A percentile compares a stretch with the other conserved stretches of the same genome.
Conservation (phyloP, 2,329 filamentous ascomycete species). For the Gaeumannomyces sp. region DNA sequence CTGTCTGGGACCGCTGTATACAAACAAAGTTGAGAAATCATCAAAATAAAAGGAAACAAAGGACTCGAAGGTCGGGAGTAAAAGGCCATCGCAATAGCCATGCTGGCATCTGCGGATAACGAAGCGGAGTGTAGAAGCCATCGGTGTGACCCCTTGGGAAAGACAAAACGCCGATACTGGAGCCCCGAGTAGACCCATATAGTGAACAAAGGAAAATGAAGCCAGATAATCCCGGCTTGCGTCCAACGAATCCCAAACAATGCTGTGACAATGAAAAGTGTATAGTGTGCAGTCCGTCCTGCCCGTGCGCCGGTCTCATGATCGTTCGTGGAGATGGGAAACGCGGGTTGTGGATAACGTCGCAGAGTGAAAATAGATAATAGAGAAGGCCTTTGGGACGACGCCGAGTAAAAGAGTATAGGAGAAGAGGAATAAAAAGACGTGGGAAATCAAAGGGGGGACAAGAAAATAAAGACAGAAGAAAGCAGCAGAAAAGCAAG, state of each 20-base stretch:
- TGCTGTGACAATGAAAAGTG: background rate
- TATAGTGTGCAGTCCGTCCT: background rate
- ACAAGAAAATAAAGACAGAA: conserved; percentile 5
- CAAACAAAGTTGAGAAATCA: background rate
- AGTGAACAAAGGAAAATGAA: background rate
- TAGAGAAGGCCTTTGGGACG: background rate
- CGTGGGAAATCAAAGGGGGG: background rate
- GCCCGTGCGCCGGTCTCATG: background rate
- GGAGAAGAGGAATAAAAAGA: background rate
- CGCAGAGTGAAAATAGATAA: background rate
- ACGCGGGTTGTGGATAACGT: background rate
- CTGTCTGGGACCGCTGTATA: background rate
- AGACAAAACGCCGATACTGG: background rate
- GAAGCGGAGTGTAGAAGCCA: background rate
- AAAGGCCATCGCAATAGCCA: background rate
- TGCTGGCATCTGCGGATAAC: background rate
- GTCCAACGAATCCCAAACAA: background rate
- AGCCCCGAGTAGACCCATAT: background rate
- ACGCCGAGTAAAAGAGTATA: background rate
- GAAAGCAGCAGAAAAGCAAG: background rate
- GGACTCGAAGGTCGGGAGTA: background rate
- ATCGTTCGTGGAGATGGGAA: background rate
- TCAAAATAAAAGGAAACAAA: background rate
- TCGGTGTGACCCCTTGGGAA: background rate
- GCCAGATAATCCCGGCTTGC: background rate